Conservation (phyloP, 2,329 filamentous ascomycete genomes). For the Claviceps pusilla region DNA sequence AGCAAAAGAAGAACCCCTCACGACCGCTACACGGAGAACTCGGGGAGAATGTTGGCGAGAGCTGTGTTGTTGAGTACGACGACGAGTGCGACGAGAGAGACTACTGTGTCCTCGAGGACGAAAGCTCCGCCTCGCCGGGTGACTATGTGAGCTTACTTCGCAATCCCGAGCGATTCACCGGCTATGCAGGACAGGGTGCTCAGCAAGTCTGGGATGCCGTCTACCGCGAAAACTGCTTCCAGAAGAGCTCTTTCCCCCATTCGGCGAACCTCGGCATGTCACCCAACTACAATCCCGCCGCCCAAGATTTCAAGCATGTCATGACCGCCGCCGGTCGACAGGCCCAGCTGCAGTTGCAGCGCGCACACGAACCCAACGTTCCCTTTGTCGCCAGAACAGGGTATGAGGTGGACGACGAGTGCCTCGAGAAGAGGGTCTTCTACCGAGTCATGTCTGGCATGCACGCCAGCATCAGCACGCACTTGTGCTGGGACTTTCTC, state of each 20-base stretch:
- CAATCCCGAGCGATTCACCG: constrained; percentile 92
- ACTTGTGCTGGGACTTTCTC: constrained; percentile 89
- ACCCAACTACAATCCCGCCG: constrained; percentile 35
- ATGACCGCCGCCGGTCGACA: constrained; percentile 45
- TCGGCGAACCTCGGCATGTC: constrained; percentile 39
- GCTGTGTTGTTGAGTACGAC: constrained; percentile 92
- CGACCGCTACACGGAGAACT: constrained; percentile 68
- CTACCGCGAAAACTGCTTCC: constrained; percentile 95
- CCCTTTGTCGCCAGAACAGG: constrained; percentile 48
- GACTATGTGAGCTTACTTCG: constrained; percentile 91
- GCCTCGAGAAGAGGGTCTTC: constrained; percentile 96
- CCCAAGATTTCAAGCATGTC: constrained; percentile 45
- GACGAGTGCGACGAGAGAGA: constrained; percentile 94
- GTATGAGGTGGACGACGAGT: constrained; percentile 75
- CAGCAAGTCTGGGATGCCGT: constrained; percentile 93
- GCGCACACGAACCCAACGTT: constrained; percentile 30
- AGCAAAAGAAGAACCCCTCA: constrained; percentile 54
- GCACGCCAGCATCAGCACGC: constrained; percentile 94
- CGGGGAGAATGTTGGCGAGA: constrained; percentile 79
- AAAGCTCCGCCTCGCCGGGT: constrained; percentile 70
- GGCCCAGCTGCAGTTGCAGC: constrained; percentile 41
- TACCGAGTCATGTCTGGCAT: constrained; percentile 91
- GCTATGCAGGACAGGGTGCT: constrained; percentile 72
- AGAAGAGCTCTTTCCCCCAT: constrained; percentile 47
- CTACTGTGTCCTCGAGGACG: constrained; percentile 92